A percentile compares a stretch with the other conserved stretches of the same genome.
Evolutionary conservation across 129 eudicot genomes (phyloP).

Genomic region (Erigeron canadensis): DNA sequence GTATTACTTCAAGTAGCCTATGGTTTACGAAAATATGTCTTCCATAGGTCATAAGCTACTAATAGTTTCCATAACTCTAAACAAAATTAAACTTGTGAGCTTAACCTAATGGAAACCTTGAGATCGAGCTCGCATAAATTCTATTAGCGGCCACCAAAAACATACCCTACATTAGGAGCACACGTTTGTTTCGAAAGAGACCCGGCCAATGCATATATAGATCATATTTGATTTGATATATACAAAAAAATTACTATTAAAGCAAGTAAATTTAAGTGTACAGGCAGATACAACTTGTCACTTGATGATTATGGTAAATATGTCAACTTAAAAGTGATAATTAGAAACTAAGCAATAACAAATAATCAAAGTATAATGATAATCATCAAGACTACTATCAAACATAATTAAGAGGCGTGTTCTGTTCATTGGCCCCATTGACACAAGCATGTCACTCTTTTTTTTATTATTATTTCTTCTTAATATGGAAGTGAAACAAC

Average conservation of each 20-base stretch:
- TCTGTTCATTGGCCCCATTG: constrained; percentile 23
- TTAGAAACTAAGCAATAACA: constrained; percentile 26
- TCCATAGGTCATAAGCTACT: too few relatives aligned
- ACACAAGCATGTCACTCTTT: constrained; percentile 10
- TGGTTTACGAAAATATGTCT: too few relatives aligned
- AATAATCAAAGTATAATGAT: constrained; percentile 31
- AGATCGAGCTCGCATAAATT: too few relatives aligned
- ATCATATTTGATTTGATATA: too few relatives aligned
- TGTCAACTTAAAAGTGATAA: constrained; percentile 28
- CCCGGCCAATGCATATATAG: neutral
- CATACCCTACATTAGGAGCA: too few relatives aligned
- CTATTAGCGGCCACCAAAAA: too few relatives aligned
- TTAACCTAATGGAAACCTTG: too few relatives aligned
- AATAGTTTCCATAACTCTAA: too few relatives aligned
- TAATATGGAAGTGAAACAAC: constrained; percentile 12
- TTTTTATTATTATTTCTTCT: neutral
- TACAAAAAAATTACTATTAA: neutral
- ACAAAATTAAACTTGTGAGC: too few relatives aligned
- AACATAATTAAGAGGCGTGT: neutral
- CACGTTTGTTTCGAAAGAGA: neutral
- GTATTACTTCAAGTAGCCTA: too few relatives aligned
- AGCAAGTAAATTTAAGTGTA: neutral
- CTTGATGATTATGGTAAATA: constrained; percentile 8
- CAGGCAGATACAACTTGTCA: constrained; percentile 1
- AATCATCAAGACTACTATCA: constrained; percentile 27